These are phyloP conservation scores for Pilobolus umbonatus DNA, from an alignment of 192 early-diverging fungal genomes.

Conservation along the genomic window DNA sequence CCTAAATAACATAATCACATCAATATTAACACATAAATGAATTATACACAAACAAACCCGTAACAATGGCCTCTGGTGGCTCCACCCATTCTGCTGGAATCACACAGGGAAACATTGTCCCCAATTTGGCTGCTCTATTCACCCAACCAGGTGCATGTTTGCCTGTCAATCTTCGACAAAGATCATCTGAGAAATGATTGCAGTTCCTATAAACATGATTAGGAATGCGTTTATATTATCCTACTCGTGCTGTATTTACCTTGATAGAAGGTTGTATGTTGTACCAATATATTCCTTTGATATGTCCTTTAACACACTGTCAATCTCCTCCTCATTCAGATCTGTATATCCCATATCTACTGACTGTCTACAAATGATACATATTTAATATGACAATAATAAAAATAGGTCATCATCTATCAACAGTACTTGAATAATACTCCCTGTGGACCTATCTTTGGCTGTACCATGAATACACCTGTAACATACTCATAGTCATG, in stretches of 20 bases:
- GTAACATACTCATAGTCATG: constrained; percentile 27
- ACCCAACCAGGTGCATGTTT: constrained; percentile 20
- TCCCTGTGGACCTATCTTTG: constrained; percentile 25
- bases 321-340: constrained; percentile 12
- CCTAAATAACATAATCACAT: neutral
- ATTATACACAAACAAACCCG: neutral
- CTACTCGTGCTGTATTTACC: constrained; percentile 6
- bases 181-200: constrained; percentile 24
- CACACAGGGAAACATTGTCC: constrained; percentile 28
- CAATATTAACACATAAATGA: neutral
- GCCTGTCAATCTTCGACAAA: constrained; percentile 21
- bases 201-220: constrained; percentile 19
- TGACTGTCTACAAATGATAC: constrained; percentile 6
- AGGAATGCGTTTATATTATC: neutral
- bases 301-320: constrained; percentile 2
- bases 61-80: constrained; percentile 15
- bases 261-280: constrained; percentile 26
- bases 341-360: constrained; percentile 28
- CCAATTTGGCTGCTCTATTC: constrained; percentile 24
- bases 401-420: neutral
- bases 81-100: constrained; percentile 22
- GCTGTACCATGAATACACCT: constrained; percentile 32
- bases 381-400: neutral
- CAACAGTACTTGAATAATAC: constrained; percentile 18
- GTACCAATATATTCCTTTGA: constrained; percentile 18